These are phyloP conservation scores for Lepidium sativum DNA, from an alignment of 345 rosid genomes.

Conservation along the genomic window DNA sequence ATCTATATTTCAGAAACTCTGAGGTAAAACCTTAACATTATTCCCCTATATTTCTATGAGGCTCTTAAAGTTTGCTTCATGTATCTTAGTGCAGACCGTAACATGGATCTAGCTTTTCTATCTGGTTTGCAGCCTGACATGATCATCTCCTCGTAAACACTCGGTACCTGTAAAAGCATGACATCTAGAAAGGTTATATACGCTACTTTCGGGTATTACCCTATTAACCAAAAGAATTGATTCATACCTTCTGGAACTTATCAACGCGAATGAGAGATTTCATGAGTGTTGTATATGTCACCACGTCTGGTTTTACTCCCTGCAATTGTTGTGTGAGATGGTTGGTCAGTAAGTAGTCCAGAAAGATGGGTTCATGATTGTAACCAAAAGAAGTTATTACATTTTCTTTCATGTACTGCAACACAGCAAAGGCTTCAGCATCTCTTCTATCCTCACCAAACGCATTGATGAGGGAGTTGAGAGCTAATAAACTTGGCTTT, in stretches of 20 bases:
- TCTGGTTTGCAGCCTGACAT: slow-evolving; percentile 83
- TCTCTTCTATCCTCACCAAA: slow-evolving; percentile 95
- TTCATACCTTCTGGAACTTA: slow-evolving; percentile 64
- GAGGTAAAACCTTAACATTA: slow-evolving; percentile 4
- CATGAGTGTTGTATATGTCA: slow-evolving; percentile 91
- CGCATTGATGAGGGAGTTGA: slow-evolving; percentile 89
- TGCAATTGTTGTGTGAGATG: slow-evolving; percentile 30
- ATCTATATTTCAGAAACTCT: background rate
- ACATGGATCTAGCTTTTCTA: slow-evolving; percentile 88
- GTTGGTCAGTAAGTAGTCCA: slow-evolving; percentile 16
- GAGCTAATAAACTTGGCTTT: slow-evolving; percentile 75
- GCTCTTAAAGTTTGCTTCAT: slow-evolving; percentile 62
- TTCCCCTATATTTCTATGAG: slow-evolving; percentile 14
- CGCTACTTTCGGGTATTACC: background rate
- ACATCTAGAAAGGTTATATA: background rate
- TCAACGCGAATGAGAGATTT: slow-evolving; percentile 87
- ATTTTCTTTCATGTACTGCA: slow-evolving; percentile 90
- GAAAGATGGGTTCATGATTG: background rate
- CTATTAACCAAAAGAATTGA: background rate
- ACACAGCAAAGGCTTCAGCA: slow-evolving; percentile 82
- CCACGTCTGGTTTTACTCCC: slow-evolving; percentile 89
- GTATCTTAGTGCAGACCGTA: slow-evolving; percentile 87
- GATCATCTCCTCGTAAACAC: slow-evolving; percentile 89
- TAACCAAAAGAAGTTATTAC: slow-evolving; percentile 31
- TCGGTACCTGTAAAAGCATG: slow-evolving; percentile 60